phyloP scores from a whole-genome alignment of 768 basidiomycete species.

The Obba rivulosa region DNA sequence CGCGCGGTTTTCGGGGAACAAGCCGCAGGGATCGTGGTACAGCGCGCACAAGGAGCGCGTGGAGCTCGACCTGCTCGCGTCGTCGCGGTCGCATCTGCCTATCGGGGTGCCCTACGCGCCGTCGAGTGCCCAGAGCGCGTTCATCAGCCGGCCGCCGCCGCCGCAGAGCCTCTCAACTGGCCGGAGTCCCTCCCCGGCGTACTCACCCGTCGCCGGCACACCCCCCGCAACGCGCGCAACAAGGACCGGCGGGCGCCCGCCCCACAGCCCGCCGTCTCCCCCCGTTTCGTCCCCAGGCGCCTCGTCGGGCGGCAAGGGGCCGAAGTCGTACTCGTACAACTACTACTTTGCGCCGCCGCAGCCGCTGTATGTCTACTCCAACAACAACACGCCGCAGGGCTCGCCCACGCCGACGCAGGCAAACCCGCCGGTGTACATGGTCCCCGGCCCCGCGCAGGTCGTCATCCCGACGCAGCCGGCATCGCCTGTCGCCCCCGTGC shows the following conservation, averaged over 20 bases:
- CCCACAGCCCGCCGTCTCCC: conserved; percentile 13
- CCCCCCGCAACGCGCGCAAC: background rate
- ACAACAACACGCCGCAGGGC: conserved; percentile 5
- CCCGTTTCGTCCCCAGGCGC: conserved; percentile 14
- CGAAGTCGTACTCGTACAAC: conserved; percentile 16
- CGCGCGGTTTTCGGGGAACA: conserved; percentile 15
- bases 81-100: conserved; percentile 2
- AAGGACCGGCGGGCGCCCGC: conserved; percentile 5
- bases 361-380: conserved; percentile 16
- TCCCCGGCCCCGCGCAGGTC: conserved; percentile 14
- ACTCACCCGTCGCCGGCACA: background rate
- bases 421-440: conserved; percentile 16
- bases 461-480: conserved; percentile 11
- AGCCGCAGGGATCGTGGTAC: conserved; percentile 22
- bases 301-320: conserved; percentile 16
- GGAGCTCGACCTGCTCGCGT: conserved; percentile 20
- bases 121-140: too few species aligned
- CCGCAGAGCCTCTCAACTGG: conserved; percentile 4
- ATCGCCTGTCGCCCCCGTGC: background rate
- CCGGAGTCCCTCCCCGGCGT: background rate
- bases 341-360: conserved; percentile 18
- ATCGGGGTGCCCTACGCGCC: too few species aligned
- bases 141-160: too few species aligned
- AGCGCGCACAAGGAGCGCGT: conserved; percentile 12
- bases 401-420: conserved; percentile 9